phyloP scores from a whole-genome alignment of 2,329 filamentous ascomycete genomes.

The Claviceps maximensis region DNA sequence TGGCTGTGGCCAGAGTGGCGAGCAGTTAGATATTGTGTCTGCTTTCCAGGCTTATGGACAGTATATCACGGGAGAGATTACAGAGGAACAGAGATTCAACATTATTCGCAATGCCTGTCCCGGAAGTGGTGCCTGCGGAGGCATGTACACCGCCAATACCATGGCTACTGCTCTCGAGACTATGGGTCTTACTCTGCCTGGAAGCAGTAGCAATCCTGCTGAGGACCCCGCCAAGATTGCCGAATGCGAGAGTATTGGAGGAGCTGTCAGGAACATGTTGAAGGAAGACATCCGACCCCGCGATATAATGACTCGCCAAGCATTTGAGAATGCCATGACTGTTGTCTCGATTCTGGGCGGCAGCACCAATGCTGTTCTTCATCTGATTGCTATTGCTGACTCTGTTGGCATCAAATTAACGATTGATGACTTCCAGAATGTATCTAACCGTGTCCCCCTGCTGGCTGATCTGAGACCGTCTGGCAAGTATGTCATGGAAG shows the following conservation, averaged over 20 bases:
- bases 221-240: conserved; percentile 57
- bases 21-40: conserved; percentile 83
- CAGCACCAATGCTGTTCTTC: conserved; percentile 75
- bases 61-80: conserved; percentile 83
- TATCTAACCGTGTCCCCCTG: conserved; percentile 67
- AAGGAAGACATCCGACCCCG: conserved; percentile 63
- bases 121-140: conserved; percentile 55
- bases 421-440: conserved; percentile 74
- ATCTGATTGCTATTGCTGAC: conserved; percentile 74
- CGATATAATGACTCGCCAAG: conserved; percentile 67
- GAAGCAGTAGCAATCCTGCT: conserved; percentile 67
- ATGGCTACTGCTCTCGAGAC: conserved; percentile 87
- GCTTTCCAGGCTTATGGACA: conserved; percentile 97
- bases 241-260: conserved; percentile 60
- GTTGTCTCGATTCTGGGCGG: conserved; percentile 72
- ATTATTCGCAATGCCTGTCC: conserved; percentile 82
- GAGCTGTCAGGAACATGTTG: conserved; percentile 61
- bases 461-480: conserved; percentile 75
- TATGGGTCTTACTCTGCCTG: conserved; percentile 77
- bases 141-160: conserved; percentile 91
- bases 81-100: conserved; percentile 82
- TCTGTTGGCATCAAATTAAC: conserved; percentile 69
- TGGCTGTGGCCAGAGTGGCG: conserved; percentile 65
- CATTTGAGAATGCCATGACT: conserved; percentile 78
- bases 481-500: conserved; percentile 77